Conservation (phyloP, 1,284 basidiomycete species). For the Mycosarcoma maydis region DNA sequence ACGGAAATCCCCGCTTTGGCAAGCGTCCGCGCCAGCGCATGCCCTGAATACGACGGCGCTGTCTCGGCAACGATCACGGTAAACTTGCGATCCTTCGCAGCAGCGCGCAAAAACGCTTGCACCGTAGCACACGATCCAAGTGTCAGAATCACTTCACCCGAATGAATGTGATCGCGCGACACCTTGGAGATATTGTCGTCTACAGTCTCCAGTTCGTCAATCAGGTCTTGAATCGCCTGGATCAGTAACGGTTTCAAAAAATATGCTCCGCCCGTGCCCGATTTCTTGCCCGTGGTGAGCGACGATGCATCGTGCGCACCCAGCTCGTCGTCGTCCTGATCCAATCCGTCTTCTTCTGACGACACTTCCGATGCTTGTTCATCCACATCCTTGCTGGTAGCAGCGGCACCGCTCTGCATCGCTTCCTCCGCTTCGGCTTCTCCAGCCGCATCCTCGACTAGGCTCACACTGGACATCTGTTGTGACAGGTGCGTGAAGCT, state of each 20-base stretch:
- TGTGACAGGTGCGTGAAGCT: conserved; percentile 18
- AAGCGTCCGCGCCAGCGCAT: conserved; percentile 76
- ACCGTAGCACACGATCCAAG: conserved; percentile 88
- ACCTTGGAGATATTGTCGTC: conserved; percentile 94
- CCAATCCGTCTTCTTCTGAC: conserved; percentile 23
- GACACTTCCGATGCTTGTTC: too few relatives aligned
- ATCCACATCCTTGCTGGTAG: neutral
- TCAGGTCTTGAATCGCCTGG: conserved; percentile 74
- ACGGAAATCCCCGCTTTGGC: conserved; percentile 86
- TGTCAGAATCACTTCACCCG: conserved; percentile 95
- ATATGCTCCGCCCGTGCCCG: conserved; percentile 45
- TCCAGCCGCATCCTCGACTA: conserved; percentile 30
- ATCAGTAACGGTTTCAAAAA: conserved; percentile 68
- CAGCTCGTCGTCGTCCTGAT: conserved; percentile 4
- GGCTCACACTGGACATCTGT: conserved; percentile 10
- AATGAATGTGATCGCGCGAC: conserved; percentile 94
- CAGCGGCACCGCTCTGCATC: conserved; percentile 1
- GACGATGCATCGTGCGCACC: neutral
- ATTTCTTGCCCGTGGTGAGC: conserved; percentile 1
- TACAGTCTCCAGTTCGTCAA: conserved; percentile 94
- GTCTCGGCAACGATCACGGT: conserved; percentile 96
- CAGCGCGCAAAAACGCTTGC: conserved; percentile 90
- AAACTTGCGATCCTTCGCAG: conserved; percentile 88
- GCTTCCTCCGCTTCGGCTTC: conserved; percentile 43
- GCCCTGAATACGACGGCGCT: conserved; percentile 88